Evolutionary conservation across 1,284 basidiomycete species (phyloP), one percentile per base, ranked within the genome.

Genomic region (Psilocybe mexicana): DNA sequence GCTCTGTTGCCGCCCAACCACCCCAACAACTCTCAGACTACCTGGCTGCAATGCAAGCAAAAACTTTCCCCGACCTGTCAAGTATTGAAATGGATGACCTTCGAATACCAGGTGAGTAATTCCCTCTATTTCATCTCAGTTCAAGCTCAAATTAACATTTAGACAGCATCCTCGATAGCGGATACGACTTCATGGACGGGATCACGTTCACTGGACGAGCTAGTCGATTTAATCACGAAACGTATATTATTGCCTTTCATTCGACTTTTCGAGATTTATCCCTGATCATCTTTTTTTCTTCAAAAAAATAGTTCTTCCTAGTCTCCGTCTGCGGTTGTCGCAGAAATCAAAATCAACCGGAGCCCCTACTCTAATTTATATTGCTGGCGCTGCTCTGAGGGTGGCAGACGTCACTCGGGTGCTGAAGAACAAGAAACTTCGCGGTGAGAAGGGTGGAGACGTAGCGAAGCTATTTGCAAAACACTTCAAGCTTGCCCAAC

Each of bases 391-490:
- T 33, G 93, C 92, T 18, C 77, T 94, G 46, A 84, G 92, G 45
- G 92, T 91, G 11, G 86, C 84, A 59, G 89, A 93, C 71, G 81
- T 90, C 43, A 87, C 88, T 43, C 79, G 92, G 57, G 75, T 85
- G 51, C 77, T 93, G 60, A 90, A 82, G 70, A 81, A 85, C 72
- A 86, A 80, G 69, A 81, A 75, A 60, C 76, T 92, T 58, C 76
- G 85, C 65, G 86, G 88, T 53, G 85, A 91, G 52, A 92, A 90
- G 70, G 86, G 90, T 57, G 90, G 88, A 28, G 90, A 93, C 61
- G 85, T 93, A 43, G 92, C 88, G 30, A 94, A 94, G 70, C 79
- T 93, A 35, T 94, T 94, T 66, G 90, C 92, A 45, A 92, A 86
- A 72, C 92, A 94, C 69, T 86, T 93, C 74, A 94, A 93, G 74